Percentiles rank a stretch among this genome's conserved stretches.
Conservation (phyloP, 2,329 filamentous ascomycete species). For the Cercospora citrullina region DNA sequence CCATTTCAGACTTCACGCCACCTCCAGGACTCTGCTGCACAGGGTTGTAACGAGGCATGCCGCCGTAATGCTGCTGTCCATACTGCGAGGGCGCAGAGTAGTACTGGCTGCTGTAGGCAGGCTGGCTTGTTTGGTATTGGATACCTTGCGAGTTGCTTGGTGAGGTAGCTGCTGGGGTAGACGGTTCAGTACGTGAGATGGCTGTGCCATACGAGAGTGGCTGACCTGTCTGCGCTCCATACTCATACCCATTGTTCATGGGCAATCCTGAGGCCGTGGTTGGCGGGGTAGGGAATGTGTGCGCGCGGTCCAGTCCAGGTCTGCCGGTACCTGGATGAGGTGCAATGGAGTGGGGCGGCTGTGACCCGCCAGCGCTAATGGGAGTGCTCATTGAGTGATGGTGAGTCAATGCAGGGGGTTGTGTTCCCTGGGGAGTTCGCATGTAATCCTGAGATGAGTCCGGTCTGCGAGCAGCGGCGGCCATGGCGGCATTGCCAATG, state of each 20-base stretch:
- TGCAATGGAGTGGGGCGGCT: conserved; percentile 65
- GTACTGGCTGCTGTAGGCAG: conserved; percentile 70
- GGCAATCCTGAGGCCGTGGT: conserved; percentile 82
- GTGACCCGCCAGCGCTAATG: conserved; percentile 61
- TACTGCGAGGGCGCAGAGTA: conserved; percentile 69
- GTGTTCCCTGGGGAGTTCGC: conserved; percentile 59
- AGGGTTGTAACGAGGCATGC: conserved; percentile 67
- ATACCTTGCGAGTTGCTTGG: conserved; percentile 79
- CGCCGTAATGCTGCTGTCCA: conserved; percentile 57
- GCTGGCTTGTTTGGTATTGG: conserved; percentile 71
- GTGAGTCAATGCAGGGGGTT: conserved; percentile 71
- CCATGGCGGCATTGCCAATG: conserved; percentile 60
- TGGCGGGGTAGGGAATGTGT: conserved; percentile 92
- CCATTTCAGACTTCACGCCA: conserved; percentile 87
- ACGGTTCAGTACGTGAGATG: conserved; percentile 79
- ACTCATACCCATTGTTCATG: conserved; percentile 80
- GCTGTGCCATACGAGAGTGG: conserved; percentile 79
- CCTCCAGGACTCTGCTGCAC: conserved; percentile 55
- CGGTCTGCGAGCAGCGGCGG: conserved; percentile 76
- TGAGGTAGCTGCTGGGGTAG: conserved; percentile 80
- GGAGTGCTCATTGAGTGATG: conserved; percentile 66
- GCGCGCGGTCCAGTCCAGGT: conserved; percentile 76
- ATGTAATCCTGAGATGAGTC: conserved; percentile 53
- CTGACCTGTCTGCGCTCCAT: conserved; percentile 64
- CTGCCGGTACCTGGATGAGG: conserved; percentile 60